phyloP scores from a whole-genome alignment of 2,329 filamentous ascomycete species.

The Sclerotinia subarctica region DNA sequence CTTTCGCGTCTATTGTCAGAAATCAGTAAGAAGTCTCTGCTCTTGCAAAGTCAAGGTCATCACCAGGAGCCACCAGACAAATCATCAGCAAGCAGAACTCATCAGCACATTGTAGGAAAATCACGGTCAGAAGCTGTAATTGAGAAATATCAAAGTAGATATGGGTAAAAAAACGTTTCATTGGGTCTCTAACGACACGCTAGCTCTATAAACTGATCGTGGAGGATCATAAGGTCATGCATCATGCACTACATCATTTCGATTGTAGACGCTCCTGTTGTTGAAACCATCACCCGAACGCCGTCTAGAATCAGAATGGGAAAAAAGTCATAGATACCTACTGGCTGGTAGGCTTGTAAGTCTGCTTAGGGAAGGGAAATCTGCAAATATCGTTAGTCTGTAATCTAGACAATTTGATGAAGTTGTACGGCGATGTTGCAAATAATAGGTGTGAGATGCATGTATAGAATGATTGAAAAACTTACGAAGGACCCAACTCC shows the following conservation, averaged over 20 bases:
- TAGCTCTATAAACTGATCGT: slow-evolving; percentile 39
- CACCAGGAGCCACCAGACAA: not conserved
- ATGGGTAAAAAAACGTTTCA: slow-evolving; percentile 23
- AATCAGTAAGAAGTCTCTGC: slow-evolving; percentile 1
- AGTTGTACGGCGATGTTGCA: not conserved
- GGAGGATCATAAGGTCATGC: slow-evolving; percentile 38
- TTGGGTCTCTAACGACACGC: slow-evolving; percentile 27
- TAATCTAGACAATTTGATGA: slow-evolving; percentile 21
- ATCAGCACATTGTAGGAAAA: slow-evolving; percentile 17
- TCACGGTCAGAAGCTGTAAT: slow-evolving; percentile 15
- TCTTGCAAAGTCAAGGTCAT: slow-evolving; percentile 6
- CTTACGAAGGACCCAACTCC: slow-evolving; percentile 93
- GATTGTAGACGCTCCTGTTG: slow-evolving; percentile 45
- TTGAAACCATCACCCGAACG: slow-evolving; percentile 54
- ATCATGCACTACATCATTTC: slow-evolving; percentile 32
- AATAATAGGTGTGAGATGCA: slow-evolving; percentile 5
- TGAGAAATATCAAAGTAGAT: slow-evolving; percentile 1
- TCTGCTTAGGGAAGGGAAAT: slow-evolving; percentile 79
- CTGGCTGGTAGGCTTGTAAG: slow-evolving; percentile 53
- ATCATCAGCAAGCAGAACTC: not conserved
- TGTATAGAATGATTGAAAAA: slow-evolving; percentile 38
- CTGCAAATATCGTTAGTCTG: slow-evolving; percentile 45
- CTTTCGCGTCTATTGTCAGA: not conserved
- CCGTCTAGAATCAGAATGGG: slow-evolving; percentile 42
- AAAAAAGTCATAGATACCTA: slow-evolving; percentile 34